Evolutionary conservation across 768 basidiomycete genomes (phyloP).

Genomic region (Tubosaeta brunneosetosa): DNA sequence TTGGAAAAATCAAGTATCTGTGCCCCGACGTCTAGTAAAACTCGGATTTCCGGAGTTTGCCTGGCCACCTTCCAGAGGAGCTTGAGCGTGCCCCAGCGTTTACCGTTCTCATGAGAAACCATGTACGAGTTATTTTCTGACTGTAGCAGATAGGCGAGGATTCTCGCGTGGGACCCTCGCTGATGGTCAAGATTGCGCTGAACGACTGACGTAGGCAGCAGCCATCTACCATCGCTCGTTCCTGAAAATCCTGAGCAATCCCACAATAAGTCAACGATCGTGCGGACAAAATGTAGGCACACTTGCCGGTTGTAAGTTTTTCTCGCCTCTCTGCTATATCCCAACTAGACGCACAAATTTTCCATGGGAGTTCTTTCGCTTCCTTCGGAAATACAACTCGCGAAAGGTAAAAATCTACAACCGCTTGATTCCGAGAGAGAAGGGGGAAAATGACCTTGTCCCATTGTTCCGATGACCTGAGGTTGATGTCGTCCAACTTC

Average conservation of each 20-base stretch:
- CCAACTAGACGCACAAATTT: constrained; percentile 2
- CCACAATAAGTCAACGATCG: too few relatives aligned
- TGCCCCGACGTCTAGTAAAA: too few relatives aligned
- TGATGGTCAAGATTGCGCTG: background rate
- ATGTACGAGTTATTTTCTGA: background rate
- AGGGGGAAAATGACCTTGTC: constrained; percentile 25
- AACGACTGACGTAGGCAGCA: constrained; percentile 21
- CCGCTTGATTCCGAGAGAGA: constrained; percentile 29
- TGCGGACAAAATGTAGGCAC: too few relatives aligned
- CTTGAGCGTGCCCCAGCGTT: background rate
- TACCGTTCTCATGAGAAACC: background rate
- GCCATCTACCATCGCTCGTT: constrained; percentile 42
- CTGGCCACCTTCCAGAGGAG: background rate
- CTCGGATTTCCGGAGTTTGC: background rate
- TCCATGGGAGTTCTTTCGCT: too few relatives aligned
- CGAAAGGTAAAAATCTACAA: too few relatives aligned
- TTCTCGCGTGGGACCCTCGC: too few relatives aligned
- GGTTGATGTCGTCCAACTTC: constrained; percentile 37
- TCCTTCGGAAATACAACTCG: too few relatives aligned
- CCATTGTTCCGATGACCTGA: constrained; percentile 32
- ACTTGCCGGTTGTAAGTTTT: background rate
- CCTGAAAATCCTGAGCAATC: constrained; percentile 38
- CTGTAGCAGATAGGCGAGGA: background rate
- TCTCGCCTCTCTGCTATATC: constrained; percentile 22
- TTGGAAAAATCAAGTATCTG: too few relatives aligned